These are phyloP conservation scores for Fomitopsis betulina DNA, from an alignment of 1,284 basidiomycete genomes.

Conservation along the genomic window DNA sequence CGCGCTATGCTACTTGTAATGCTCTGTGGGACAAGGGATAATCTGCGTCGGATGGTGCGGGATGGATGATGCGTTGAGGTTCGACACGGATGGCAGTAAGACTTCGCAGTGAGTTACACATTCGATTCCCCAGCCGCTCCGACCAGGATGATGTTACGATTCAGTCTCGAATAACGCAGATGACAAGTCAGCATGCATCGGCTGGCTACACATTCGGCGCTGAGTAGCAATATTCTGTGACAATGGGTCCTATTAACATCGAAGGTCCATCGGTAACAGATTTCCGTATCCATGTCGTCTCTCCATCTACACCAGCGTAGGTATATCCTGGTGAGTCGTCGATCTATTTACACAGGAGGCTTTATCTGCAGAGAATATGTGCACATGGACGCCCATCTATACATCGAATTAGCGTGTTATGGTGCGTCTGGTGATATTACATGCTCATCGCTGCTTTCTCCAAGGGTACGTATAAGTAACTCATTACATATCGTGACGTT, in stretches of 20 bases:
- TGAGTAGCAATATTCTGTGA: background rate
- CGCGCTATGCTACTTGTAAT: constrained; percentile 17
- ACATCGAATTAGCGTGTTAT: no score
- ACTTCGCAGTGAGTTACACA: constrained; percentile 25
- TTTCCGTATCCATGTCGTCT: background rate
- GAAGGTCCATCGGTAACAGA: background rate
- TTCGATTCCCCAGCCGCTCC: constrained; percentile 13
- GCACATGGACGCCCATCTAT: no score
- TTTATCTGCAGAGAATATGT: no score
- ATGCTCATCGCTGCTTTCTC: background rate
- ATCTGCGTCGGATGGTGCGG: background rate
- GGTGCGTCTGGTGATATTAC: no score
- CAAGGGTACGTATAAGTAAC: background rate
- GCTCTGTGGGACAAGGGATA: constrained; percentile 2
- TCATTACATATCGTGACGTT: background rate
- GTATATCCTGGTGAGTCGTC: background rate
- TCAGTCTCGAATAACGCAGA: background rate
- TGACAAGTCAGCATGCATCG: background rate
- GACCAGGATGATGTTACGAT: constrained; percentile 9
- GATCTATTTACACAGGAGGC: background rate
- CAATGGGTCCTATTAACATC: background rate
- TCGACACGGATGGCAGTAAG: background rate
- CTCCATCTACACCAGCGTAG: background rate
- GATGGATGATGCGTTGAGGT: constrained; percentile 1
- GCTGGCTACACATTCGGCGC: background rate